Percentiles rank a stretch among this genome's conserved stretches.
These are phyloP conservation scores for Talaromyces borbonicus DNA, from an alignment of 495 filamentous ascomycete species.

Conservation along the genomic window DNA sequence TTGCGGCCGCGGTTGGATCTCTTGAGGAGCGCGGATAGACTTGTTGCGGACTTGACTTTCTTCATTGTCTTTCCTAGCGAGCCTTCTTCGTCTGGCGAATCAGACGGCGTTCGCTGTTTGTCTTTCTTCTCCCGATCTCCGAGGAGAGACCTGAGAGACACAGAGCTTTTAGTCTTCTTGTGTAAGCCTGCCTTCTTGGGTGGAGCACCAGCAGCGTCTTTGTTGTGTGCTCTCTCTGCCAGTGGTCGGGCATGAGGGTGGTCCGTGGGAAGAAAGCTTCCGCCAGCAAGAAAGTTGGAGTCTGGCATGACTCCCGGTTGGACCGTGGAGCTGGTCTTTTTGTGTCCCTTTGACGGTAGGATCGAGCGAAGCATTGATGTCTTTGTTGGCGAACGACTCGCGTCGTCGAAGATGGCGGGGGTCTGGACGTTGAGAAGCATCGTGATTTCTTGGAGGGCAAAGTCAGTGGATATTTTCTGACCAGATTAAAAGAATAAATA, in stretches of 20 bases:
- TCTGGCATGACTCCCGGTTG: conserved; percentile 5
- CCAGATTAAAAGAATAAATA: no score
- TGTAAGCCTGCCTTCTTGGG: conserved; percentile 29
- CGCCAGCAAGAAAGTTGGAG: conserved; percentile 13
- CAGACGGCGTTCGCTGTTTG: conserved; percentile 30
- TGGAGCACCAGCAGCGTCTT: conserved; percentile 23
- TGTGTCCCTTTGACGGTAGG: conserved; percentile 32
- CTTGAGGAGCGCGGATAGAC: conserved; percentile 49
- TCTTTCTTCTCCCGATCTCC: conserved; percentile 46
- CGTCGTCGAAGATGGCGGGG: conserved; percentile 39
- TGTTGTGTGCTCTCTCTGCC: conserved; percentile 31
- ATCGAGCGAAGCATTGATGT: conserved; percentile 37
- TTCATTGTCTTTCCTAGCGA: conserved; percentile 28
- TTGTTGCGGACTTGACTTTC: conserved; percentile 78
- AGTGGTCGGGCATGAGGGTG: conserved; percentile 18
- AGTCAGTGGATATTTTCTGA: no score
- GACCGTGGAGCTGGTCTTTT: conserved; percentile 30
- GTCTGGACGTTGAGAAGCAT: conserved; percentile 28
- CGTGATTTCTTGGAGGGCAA: no score
- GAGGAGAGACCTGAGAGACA: conserved; percentile 53
- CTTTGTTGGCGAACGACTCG: conserved; percentile 25
- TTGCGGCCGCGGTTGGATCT: conserved; percentile 35
- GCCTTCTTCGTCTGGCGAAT: conserved; percentile 26
- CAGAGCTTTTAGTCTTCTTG: conserved; percentile 58
- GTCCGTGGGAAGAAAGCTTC: conserved; percentile 20